A percentile compares a stretch with the other conserved stretches of the same genome.
Conservation (phyloP, 1,284 basidiomycete genomes). For the Sanghuangporus weigelae region DNA sequence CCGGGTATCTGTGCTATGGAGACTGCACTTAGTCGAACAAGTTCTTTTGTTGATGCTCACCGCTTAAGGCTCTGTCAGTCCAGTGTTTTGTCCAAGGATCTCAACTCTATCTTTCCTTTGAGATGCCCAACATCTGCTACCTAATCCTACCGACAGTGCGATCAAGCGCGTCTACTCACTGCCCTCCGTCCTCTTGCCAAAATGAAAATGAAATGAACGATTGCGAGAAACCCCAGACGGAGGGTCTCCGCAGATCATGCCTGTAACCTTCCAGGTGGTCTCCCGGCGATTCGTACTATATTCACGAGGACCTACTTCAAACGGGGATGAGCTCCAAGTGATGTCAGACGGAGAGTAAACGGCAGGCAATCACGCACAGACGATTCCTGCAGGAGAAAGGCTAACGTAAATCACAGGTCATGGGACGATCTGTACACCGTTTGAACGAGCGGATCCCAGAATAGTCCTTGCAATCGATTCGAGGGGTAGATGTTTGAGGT, state of each 20-base stretch:
- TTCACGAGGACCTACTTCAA: neutral
- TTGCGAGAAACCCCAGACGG: neutral
- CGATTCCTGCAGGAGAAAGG: neutral
- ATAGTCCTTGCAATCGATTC: conserved; percentile 87
- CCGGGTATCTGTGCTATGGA: conserved; percentile 14
- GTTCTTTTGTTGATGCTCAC: conserved; percentile 13
- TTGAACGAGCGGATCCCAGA: conserved; percentile 77
- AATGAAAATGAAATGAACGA: neutral
- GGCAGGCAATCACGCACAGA: neutral
- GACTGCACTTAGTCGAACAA: conserved; percentile 15
- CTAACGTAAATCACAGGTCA: conserved; percentile 34
- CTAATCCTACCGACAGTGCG: neutral
- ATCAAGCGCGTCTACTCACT: neutral
- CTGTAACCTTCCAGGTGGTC: neutral
- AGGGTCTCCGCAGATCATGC: neutral
- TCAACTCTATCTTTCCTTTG: conserved; percentile 13
- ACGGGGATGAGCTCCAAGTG: no score
- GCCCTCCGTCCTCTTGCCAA: neutral
- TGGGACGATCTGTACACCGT: conserved; percentile 86
- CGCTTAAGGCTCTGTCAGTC: conserved; percentile 10
- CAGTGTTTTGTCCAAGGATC: conserved; percentile 13
- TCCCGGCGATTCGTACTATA: neutral
- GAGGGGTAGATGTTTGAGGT: conserved; percentile 77
- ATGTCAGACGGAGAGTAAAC: neutral
- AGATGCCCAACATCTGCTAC: neutral